Evolutionary conservation across 2,329 filamentous ascomycete genomes (phyloP), one percentile per base, ranked within the genome.

Genomic region (Huntiella savannae): DNA sequence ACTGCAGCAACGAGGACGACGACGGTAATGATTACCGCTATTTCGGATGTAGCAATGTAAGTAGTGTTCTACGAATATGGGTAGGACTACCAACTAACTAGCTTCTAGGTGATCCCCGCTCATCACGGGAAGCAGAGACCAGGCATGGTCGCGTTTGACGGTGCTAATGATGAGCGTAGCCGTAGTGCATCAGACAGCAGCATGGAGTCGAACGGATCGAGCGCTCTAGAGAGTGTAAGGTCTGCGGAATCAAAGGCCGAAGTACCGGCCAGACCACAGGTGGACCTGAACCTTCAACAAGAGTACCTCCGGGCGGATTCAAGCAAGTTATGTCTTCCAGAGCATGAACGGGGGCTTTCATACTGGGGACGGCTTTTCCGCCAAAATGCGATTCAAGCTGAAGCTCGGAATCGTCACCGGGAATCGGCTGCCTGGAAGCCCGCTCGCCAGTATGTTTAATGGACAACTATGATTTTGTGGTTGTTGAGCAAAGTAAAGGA

Each of bases 311-410:
- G 33, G 28, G 44, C 44, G 6, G 33, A 47, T 32, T 19, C n/a
- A 8, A 36, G 15, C 17, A 46, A 43, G 17, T n/a, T 47, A 4
- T 17, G 19, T 7, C 36, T 49, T 34, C 44, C 48, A 5, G 44
- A 49, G 13, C 44, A 49, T 28, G 48, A 49, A 32, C 44, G 48
- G 7, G 48, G 48, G 2, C 40, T 49, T 13, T 49, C 48, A 16
- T 49, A 49, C 44, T 49, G 48, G 48, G 48, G 48, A 15, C 44
- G 48, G 12, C 36, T 49, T 8, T 49, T 49, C 36, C 48, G 44
- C 10, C 44, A 47, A 35, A 49, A 49, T 33, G 39, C 44, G 4
- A 36, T 47, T 11, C 44, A 49, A 19, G 48, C 48, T 11, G 40
- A 43, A 34, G 32, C 28, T 34, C 40, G 40, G 7, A 43, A 43